Conservation (phyloP, 1,139 yeast genomes). For the Suzukiozyma palmioleophila region DNA sequence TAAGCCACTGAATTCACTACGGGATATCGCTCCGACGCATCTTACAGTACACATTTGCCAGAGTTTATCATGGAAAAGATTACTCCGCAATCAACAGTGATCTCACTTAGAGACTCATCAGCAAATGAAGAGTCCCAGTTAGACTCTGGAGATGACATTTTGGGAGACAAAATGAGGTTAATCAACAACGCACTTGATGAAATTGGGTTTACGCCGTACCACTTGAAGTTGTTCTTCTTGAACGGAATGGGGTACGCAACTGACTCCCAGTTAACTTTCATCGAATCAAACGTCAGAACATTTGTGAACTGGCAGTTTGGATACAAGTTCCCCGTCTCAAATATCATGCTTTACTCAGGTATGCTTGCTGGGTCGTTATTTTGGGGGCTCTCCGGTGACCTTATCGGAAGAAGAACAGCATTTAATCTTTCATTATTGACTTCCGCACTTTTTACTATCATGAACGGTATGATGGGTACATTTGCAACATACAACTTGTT, state of each 20-base stretch:
- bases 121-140: slow-evolving; percentile 21
- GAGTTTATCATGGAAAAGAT: background rate
- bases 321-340: slow-evolving; percentile 27
- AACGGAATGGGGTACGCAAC: slow-evolving; percentile 65
- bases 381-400: slow-evolving; percentile 57
- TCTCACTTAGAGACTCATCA: slow-evolving; percentile 5
- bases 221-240: slow-evolving; percentile 32
- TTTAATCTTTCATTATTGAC: slow-evolving; percentile 14
- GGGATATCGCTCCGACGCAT: no score
- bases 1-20: no score
- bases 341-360: slow-evolving; percentile 33
- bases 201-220: slow-evolving; percentile 34
- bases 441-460: slow-evolving; percentile 44
- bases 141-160: slow-evolving; percentile 19
- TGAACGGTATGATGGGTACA: slow-evolving; percentile 48
- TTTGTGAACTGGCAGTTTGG: slow-evolving; percentile 41
- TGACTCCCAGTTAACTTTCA: slow-evolving; percentile 52
- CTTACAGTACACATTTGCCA: no score
- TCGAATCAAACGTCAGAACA: slow-evolving; percentile 34
- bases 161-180: slow-evolving; percentile 24
- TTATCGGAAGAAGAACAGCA: slow-evolving; percentile 24
- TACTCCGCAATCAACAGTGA: background rate
- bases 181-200: slow-evolving; percentile 31
- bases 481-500: slow-evolving; percentile 48
- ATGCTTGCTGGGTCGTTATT: slow-evolving; percentile 51